Base-by-base conservation (phyloP, 2,329 filamentous ascomycete species). In the Nannizziopsis arthrosporioides region DNA sequence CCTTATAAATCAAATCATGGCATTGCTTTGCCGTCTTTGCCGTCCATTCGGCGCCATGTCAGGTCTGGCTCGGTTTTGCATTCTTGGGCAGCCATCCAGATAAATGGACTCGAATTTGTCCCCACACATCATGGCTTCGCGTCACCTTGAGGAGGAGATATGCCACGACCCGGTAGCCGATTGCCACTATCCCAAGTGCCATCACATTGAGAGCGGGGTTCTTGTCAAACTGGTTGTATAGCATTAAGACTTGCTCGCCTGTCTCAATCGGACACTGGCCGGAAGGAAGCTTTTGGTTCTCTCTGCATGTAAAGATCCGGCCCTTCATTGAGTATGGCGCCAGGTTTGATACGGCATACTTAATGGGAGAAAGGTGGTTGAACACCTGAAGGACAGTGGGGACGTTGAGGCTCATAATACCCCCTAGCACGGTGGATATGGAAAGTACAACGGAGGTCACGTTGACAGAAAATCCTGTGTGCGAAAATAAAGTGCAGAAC, bases 401-500 rank as follows among this genome's bases (percentile, higher is more conserved):
- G 67, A 87, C 80, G 56, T 81, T 68, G 54, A 86, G 80, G 49
- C 78, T 83, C 62, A 88, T 74, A 31, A 87, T 71, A 0, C 84
- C 84, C 0, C 76, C 76, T 73, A 88, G 84, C 58, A 80, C 75
- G 56, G 82, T 81, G 0, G 82, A 80, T 6, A 89, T 75, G 0
- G 78, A 80, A 2, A 89, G 70, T 14, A 88, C 70, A 37, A 85
- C 74, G 0, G 76, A 80, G 54, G 82, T 85, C 48, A 85, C 65
- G 55, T 85, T 86, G 50, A 88, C 77, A 0, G 83, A 82, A 61
- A 88, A 88, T 1, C 84, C 84, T 0, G 82, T 84, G 59, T 88
- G 83, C 31, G 68, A 67, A 61, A 87, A 84, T 7, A 88, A 66
- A 0, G 83, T 87, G 66, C 86, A 86, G 70, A 88, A 88, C 67